These are phyloP conservation scores for Plenodomus lindquistii DNA, from an alignment of 2,329 filamentous ascomycete species.

Conservation along the genomic window DNA sequence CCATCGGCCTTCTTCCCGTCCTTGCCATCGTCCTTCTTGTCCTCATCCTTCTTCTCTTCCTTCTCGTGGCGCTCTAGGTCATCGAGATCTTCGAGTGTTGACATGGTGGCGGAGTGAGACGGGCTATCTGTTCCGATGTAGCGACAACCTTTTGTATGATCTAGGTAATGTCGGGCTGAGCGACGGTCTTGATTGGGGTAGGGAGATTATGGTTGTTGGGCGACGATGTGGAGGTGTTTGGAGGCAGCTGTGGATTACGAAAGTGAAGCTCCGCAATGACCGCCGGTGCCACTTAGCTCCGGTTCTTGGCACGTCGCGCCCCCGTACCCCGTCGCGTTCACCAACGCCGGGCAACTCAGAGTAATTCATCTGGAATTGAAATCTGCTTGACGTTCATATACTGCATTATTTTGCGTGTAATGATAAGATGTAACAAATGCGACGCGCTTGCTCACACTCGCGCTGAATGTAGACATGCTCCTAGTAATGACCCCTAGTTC, in stretches of 20 bases:
- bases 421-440: no score
- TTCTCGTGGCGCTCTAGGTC: slow-evolving; percentile 80
- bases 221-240: slow-evolving; percentile 30
- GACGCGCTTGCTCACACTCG: no score
- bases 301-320: slow-evolving; percentile 19
- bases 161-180: slow-evolving; percentile 1
- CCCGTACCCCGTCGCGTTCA: background rate
- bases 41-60: slow-evolving; percentile 67
- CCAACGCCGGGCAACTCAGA: background rate
- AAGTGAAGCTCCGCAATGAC: slow-evolving; percentile 21
- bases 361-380: no score
- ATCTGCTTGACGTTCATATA: no score
- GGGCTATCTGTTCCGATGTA: slow-evolving; percentile 4
- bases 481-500: no score
- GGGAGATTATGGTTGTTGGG: slow-evolving; percentile 11
- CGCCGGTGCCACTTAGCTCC: slow-evolving; percentile 23
- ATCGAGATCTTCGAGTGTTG: slow-evolving; percentile 89
- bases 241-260: slow-evolving; percentile 44
- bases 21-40: slow-evolving; percentile 58
- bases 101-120: slow-evolving; percentile 61
- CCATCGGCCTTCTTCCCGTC: slow-evolving; percentile 64
- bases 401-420: no score
- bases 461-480: no score
- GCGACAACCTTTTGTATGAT: background rate
- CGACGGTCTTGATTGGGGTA: slow-evolving; percentile 5